phyloP scores from a whole-genome alignment of 2,329 filamentous ascomycete species.

The Penicillium thymicola region DNA sequence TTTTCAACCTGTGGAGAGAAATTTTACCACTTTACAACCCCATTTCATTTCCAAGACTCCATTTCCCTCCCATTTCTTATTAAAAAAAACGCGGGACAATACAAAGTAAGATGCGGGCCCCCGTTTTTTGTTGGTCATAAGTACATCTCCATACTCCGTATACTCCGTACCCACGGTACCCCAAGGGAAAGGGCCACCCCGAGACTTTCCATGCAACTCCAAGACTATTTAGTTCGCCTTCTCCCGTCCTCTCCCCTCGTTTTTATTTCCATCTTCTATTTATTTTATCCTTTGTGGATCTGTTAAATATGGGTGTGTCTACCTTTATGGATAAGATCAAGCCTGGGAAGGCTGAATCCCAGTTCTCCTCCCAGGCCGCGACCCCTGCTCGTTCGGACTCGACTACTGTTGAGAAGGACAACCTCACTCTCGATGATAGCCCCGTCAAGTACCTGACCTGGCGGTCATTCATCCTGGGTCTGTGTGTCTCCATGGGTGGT shows the following conservation, averaged over 20 bases:
- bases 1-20: constrained; percentile 24
- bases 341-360: constrained; percentile 25
- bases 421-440: constrained; percentile 37
- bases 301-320: constrained; percentile 29
- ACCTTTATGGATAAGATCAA: constrained; percentile 31
- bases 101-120: constrained; percentile 30
- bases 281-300: constrained; percentile 1
- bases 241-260: constrained; percentile 10
- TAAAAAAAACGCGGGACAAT: constrained; percentile 23
- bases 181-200: constrained; percentile 15
- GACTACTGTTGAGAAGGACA: constrained; percentile 31
- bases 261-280: background rate
- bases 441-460: constrained; percentile 44
- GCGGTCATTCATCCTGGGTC: constrained; percentile 43
- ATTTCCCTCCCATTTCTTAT: constrained; percentile 8
- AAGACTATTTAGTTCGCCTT: constrained; percentile 26
- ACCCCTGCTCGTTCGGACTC: constrained; percentile 34
- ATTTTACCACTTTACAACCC: constrained; percentile 21
- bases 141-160: background rate
- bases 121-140: constrained; percentile 20
- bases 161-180: constrained; percentile 15
- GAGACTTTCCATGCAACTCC: background rate
- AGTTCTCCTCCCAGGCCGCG: constrained; percentile 34
- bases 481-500: constrained; percentile 49
- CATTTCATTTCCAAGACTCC: background rate